Evolutionary conservation across 306 rosid genomes (phyloP).

Genomic region (Casuarina cunninghamiana): DNA sequence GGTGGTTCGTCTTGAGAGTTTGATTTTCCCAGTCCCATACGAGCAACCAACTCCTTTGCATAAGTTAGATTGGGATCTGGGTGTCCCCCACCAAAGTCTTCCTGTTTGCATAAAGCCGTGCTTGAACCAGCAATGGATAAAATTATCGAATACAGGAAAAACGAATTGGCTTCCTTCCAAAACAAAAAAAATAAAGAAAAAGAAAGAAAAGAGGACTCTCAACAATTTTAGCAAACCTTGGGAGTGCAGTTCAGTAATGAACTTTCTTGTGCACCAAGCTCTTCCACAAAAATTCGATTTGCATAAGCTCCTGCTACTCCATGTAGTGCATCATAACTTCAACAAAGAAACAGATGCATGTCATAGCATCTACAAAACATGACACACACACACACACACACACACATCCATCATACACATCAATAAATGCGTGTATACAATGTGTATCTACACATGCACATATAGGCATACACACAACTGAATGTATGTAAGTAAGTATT

Average conservation of each 20-base stretch:
- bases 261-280: conserved; percentile 96
- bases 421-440: background rate
- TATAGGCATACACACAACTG: background rate
- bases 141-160: conserved; percentile 1
- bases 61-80: conserved; percentile 99
- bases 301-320: conserved; percentile 99
- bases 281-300: conserved; percentile 87
- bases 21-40: conserved; percentile 90
- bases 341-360: conserved; percentile 24
- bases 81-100: conserved; percentile 99
- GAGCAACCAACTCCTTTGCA: conserved; percentile 93
- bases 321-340: conserved; percentile 81
- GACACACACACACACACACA: background rate
- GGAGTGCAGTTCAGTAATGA: conserved; percentile 88
- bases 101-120: conserved; percentile 55
- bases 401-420: background rate
- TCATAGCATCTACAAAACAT: background rate
- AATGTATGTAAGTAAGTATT: background rate
- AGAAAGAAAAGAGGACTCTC: background rate
- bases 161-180: background rate
- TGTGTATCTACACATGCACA: background rate
- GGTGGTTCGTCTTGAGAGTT: conserved; percentile 74
- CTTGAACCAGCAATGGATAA: conserved; percentile 5
- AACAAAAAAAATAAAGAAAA: background rate
- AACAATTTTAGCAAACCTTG: conserved; percentile 54